Evolutionary conservation across 2,329 filamentous ascomycete species (phyloP).

Genomic region (Colletotrichum australisinense): DNA sequence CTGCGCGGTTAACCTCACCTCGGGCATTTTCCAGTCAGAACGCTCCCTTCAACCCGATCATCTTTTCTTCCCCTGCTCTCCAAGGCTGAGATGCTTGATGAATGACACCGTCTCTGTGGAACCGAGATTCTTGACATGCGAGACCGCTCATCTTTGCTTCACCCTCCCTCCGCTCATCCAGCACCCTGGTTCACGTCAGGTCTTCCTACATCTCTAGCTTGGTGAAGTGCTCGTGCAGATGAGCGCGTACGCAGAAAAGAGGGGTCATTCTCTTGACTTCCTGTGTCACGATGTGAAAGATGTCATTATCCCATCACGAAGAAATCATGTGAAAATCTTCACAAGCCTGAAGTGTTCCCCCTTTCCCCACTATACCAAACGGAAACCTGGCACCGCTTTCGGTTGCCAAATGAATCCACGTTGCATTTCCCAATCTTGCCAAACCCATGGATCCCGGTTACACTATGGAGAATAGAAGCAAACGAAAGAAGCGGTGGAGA

Average conservation of each 20-base stretch:
- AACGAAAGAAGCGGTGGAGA: not conserved
- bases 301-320: not conserved
- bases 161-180: not conserved
- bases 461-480: not conserved
- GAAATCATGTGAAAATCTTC: not conserved
- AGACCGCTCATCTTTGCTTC: not conserved
- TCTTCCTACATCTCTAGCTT: slow-evolving; percentile 26
- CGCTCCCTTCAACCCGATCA: not conserved
- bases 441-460: not conserved
- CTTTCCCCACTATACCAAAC: not conserved
- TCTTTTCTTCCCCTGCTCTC: not conserved
- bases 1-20: not conserved
- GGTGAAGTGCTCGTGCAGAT: not conserved
- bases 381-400: not conserved
- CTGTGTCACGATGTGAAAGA: not conserved
- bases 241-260: not conserved
- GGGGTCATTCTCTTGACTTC: not conserved
- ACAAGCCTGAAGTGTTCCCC: not conserved
- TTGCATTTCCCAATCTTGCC: not conserved
- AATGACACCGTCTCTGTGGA: not conserved
- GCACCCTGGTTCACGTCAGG: slow-evolving; percentile 13
- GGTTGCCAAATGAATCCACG: not conserved
- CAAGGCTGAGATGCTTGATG: slow-evolving; percentile 20
- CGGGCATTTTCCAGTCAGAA: not conserved
- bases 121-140: not conserved